Evolutionary conservation across 495 filamentous ascomycete species (phyloP).

Genomic region (Penicillium steckii): DNA sequence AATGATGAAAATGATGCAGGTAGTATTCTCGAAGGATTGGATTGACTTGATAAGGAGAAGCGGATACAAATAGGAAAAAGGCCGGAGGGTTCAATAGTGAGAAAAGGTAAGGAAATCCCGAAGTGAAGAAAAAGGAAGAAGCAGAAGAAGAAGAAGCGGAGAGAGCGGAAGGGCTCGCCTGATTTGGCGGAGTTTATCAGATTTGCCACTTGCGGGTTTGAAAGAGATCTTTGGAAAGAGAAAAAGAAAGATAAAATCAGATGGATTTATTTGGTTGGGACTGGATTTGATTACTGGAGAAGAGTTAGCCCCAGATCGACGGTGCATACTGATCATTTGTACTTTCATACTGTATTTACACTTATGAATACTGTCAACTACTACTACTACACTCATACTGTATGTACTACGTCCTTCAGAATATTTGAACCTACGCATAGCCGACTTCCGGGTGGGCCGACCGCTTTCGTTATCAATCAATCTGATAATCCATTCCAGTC

Average conservation of each 20-base stretch:
- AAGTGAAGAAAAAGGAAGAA: slow-evolving; percentile 1
- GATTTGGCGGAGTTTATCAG: slow-evolving; percentile 23
- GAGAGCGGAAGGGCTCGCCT: slow-evolving; percentile 15
- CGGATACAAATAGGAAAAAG: background rate
- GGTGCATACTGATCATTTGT: background rate
- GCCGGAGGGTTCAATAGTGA: background rate
- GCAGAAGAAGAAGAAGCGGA: no score
- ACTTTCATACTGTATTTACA: background rate
- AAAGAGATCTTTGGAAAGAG: no score
- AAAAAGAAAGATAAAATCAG: slow-evolving; percentile 2
- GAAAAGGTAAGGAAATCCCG: no score
- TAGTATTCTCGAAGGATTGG: background rate
- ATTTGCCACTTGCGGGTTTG: slow-evolving; percentile 30
- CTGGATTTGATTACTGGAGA: background rate
- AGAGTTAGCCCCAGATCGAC: background rate
- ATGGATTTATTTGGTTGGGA: no score
- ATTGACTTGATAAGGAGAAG: background rate
- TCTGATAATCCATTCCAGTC: slow-evolving; percentile 11
- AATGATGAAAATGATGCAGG: background rate
- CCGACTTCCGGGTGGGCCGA: slow-evolving; percentile 11
- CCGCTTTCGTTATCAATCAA: slow-evolving; percentile 21
- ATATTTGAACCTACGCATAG: no score
- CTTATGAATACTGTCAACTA: background rate
- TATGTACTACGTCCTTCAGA: background rate
- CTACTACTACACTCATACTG: background rate